A percentile compares a stretch with the other conserved stretches of the same genome.
Conservation (phyloP, 257 asterid genomes). For the Nicotiana paniculata region DNA sequence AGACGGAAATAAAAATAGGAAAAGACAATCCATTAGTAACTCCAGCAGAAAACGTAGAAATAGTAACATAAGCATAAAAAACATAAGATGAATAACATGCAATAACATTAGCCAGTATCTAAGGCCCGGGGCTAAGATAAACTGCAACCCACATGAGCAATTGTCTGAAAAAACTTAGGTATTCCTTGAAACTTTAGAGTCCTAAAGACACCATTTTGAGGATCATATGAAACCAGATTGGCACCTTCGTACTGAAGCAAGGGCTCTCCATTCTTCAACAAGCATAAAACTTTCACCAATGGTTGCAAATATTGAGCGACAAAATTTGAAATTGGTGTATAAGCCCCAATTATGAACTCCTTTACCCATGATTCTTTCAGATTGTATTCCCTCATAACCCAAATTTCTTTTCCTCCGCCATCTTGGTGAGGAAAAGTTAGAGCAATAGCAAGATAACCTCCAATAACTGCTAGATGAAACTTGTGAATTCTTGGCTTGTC, state of each 20-base stretch:
- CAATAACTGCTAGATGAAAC: constrained; percentile 24
- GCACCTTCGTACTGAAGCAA: constrained; percentile 30
- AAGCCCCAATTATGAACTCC: constrained; percentile 18
- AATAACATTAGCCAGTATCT: no score
- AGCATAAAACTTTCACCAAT: constrained; percentile 8
- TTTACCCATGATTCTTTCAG: constrained; percentile 21
- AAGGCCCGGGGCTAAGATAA: no score
- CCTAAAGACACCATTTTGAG: constrained; percentile 6
- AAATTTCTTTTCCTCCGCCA: constrained; percentile 12
- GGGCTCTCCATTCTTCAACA: constrained; percentile 30
- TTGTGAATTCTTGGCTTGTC: not conserved
- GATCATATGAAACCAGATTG: constrained; percentile 30
- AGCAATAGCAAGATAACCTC: constrained; percentile 22
- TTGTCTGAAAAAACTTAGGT: constrained; percentile 27
- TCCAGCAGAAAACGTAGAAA: no score
- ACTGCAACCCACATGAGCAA: constrained; percentile 27
- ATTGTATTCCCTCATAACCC: constrained; percentile 26
- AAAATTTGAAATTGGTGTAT: constrained; percentile 10
- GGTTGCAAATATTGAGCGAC: not conserved
- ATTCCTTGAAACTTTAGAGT: constrained; percentile 17
- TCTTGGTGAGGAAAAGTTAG: not conserved
- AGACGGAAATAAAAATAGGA: no score
- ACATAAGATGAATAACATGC: no score
- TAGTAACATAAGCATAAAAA: no score
- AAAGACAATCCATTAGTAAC: no score